These are phyloP conservation scores for Lachancea nothofagi DNA, from an alignment of 805 yeast genomes.

Conservation along the genomic window DNA sequence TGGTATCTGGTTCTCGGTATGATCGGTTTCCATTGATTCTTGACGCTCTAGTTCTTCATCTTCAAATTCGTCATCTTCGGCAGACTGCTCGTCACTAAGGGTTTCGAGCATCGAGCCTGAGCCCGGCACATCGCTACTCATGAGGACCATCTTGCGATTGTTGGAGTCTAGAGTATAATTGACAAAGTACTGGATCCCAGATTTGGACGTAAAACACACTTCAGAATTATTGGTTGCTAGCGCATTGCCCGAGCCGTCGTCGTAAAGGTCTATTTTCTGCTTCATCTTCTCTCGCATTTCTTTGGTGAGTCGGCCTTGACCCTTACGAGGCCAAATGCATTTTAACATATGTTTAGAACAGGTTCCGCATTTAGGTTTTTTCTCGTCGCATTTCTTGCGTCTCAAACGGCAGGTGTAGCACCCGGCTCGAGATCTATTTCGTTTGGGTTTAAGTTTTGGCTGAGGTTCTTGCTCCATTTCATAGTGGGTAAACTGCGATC, in stretches of 20 bases:
- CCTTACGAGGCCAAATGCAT: conserved; percentile 19
- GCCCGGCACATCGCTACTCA: neutral
- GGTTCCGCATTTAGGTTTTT: conserved; percentile 15
- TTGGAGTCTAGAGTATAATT: neutral
- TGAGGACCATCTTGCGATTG: neutral
- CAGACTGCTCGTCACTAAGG: neutral
- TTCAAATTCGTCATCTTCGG: neutral
- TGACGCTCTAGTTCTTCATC: neutral
- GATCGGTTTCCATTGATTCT: neutral
- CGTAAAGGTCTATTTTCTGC: conserved; percentile 12
- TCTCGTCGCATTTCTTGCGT: conserved; percentile 21
- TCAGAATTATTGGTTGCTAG: neutral
- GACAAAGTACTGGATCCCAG: neutral
- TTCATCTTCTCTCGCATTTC: conserved; percentile 17
- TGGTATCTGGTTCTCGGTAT: neutral
- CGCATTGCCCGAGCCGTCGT: conserved; percentile 2
- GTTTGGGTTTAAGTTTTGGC: conserved; percentile 3
- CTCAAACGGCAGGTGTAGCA: conserved; percentile 20
- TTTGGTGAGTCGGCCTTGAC: conserved; percentile 15
- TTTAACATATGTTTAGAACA: conserved; percentile 14
- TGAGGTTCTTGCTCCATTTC: neutral
- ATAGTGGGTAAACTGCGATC: too few relatives aligned
- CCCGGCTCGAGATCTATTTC: conserved; percentile 16
- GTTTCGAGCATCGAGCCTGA: neutral
- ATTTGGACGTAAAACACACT: neutral